These are phyloP conservation scores for Fusarium solani-melongenae DNA, from an alignment of 2,329 filamentous ascomycete genomes.

Conservation along the genomic window DNA sequence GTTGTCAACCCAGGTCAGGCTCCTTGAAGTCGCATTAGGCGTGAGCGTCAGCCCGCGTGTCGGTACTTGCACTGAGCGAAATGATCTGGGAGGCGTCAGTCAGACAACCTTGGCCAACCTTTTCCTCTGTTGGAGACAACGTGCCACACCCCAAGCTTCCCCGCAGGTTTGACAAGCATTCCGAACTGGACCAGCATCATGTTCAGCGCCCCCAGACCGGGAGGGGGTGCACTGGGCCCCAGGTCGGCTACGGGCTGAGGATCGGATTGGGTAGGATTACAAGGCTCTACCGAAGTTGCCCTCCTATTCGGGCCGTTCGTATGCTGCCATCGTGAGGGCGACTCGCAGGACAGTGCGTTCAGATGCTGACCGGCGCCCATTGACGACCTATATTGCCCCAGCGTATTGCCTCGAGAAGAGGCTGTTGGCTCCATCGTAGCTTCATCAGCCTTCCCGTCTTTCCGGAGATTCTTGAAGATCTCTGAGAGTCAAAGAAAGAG, in stretches of 20 bases:
- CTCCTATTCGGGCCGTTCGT: slow-evolving; percentile 44
- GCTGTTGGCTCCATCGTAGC: not conserved
- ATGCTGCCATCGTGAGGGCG: slow-evolving; percentile 15
- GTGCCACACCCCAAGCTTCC: slow-evolving; percentile 41
- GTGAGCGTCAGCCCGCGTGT: not conserved
- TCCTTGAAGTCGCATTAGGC: not conserved
- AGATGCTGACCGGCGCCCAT: not conserved
- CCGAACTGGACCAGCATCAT: slow-evolving; percentile 8
- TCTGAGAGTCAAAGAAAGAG: not conserved
- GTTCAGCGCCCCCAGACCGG: slow-evolving; percentile 21
- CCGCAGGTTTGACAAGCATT: slow-evolving; percentile 39
- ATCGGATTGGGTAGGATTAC: slow-evolving; percentile 26
- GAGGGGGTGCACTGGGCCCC: slow-evolving; percentile 28
- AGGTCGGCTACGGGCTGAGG: slow-evolving; percentile 24
- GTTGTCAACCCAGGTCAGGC: not conserved
- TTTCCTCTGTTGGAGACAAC: slow-evolving; percentile 26
- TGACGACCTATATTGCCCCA: slow-evolving; percentile 1
- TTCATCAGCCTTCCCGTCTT: not conserved
- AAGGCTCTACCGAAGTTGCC: slow-evolving; percentile 24
- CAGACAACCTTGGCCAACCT: slow-evolving; percentile 22
- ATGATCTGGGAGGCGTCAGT: slow-evolving; percentile 36
- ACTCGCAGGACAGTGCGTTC: slow-evolving; percentile 6
- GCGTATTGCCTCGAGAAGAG: not conserved
- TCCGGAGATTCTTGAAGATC: not conserved
- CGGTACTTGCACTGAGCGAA: slow-evolving; percentile 5